Evolutionary conservation across 176 grass and related monocot species (phyloP).

Genomic region (Thalia dealbata): DNA sequence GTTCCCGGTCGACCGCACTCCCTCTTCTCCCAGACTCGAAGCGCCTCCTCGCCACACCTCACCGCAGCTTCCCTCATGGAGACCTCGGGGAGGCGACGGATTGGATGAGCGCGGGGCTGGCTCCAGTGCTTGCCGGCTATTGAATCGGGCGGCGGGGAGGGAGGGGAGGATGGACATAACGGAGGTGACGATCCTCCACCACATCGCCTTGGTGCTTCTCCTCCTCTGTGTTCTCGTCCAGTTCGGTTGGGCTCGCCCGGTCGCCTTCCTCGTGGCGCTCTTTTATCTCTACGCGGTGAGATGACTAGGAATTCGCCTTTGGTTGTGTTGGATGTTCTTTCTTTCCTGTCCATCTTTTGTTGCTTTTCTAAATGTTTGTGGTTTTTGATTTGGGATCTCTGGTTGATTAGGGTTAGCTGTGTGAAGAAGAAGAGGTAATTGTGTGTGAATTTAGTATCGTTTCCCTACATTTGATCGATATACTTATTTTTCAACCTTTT

Average conservation of each 20-base stretch:
- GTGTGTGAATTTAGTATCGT: background rate
- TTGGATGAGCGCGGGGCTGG: background rate
- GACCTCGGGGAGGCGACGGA: background rate
- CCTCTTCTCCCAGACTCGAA: background rate
- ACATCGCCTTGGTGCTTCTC: slow-evolving; percentile 57
- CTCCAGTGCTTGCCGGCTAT: too few relatives aligned
- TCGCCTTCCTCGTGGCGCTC: slow-evolving; percentile 44
- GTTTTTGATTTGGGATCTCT: background rate
- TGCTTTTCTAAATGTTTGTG: too few relatives aligned
- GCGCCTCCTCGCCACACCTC: background rate
- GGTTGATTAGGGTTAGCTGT: background rate
- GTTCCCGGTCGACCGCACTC: background rate
- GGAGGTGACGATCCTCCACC: slow-evolving; percentile 73
- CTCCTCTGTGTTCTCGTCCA: slow-evolving; percentile 43
- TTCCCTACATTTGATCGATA: background rate
- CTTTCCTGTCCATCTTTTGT: background rate
- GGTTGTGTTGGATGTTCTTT: background rate
- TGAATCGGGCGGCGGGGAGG: background rate
- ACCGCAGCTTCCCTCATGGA: background rate
- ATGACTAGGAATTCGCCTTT: background rate
- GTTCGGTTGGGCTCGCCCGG: slow-evolving; percentile 50
- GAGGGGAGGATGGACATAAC: slow-evolving; percentile 41
- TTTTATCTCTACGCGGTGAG: slow-evolving; percentile 73
- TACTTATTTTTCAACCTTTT: background rate
- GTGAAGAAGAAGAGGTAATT: background rate